Percentiles rank a stretch among this genome's conserved stretches.
These are phyloP conservation scores for Aspergillus sp. DNA, from an alignment of 2,329 filamentous ascomycete species.

Conservation along the genomic window DNA sequence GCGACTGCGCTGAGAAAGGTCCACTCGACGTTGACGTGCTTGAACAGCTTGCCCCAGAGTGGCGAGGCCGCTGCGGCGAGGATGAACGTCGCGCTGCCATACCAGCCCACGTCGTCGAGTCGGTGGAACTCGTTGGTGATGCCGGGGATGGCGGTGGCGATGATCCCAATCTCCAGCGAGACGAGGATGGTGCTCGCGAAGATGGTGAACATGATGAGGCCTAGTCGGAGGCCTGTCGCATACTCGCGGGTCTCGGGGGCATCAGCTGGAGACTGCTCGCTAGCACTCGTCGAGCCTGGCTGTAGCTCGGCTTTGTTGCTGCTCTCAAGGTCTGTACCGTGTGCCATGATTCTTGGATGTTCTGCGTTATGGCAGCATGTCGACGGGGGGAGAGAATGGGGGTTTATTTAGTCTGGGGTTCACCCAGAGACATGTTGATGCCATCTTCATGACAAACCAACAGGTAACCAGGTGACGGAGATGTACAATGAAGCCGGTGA, in stretches of 20 bases:
- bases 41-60: background rate
- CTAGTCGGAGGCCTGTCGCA: background rate
- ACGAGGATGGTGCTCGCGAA: slow-evolving; percentile 4
- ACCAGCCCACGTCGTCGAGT: background rate
- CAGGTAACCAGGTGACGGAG: background rate
- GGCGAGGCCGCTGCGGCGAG: background rate
- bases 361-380: background rate
- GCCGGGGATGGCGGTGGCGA: background rate
- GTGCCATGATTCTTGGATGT: background rate
- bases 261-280: background rate
- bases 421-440: background rate
- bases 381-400: background rate
- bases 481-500: background rate
- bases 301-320: slow-evolving; percentile 1
- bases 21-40: background rate
- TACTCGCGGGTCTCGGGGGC: background rate
- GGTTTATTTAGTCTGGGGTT: background rate
- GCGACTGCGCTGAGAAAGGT: background rate
- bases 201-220: slow-evolving; percentile 1
- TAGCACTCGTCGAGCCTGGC: background rate
- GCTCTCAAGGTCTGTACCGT: background rate
- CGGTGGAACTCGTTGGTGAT: background rate
- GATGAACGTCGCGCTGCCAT: background rate
- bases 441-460: background rate
- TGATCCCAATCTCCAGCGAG: slow-evolving; percentile 1